Evolutionary conservation across 768 basidiomycete genomes (phyloP), one percentile per base, ranked within the genome.

Genomic region (Dioszegia hungarica): DNA sequence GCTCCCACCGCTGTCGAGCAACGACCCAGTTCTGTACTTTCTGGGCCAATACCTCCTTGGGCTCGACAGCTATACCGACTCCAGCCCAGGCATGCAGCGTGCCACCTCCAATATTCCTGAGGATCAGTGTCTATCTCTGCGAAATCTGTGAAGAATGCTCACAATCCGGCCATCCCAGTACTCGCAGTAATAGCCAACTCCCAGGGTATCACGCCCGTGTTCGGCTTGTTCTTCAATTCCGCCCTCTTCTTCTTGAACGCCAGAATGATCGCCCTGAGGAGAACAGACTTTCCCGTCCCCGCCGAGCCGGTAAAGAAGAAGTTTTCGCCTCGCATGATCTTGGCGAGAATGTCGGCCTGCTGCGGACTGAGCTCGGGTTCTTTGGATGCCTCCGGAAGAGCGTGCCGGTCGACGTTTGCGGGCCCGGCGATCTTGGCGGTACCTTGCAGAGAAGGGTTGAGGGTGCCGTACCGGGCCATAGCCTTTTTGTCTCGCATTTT

Each of bases 291-390:
- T 37, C 94, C 94, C 5, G 94, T 95, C 52, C 94, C 94, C 56
- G 94, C 94, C 78, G 90, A 91, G 19, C 94, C 95, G 0, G 94
- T 98, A 75, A 97, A 99, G 68, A 99, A 99, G 29, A 95, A 67
- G 67, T 84, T 93, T 31, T 84, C 73, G 2, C 84, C 84, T 8
- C 81, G 29, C 25, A 70, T 15, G n/a, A 72, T 61, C 31, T 55
- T 28, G 2, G 44, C 39, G 5, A 72, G 56, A 27, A 69, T 63
- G 5, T 51, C 45, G n/a, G 37, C 29, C 43, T 68, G 67, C 43
- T 69, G 65, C 39, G 59, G 11, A 10, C 64, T 62, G 24, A 68
- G 48, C 2, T 3, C 8, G 4, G 54, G 54, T n/a, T 46, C 54
- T 17, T 47, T 33, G 9, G 31, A 14, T 17, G 34, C 14, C 11